Evolutionary conservation across 2,329 filamentous ascomycete species (phyloP), one percentile per base, ranked within the genome.

Genomic region (Colletotrichum melonis): DNA sequence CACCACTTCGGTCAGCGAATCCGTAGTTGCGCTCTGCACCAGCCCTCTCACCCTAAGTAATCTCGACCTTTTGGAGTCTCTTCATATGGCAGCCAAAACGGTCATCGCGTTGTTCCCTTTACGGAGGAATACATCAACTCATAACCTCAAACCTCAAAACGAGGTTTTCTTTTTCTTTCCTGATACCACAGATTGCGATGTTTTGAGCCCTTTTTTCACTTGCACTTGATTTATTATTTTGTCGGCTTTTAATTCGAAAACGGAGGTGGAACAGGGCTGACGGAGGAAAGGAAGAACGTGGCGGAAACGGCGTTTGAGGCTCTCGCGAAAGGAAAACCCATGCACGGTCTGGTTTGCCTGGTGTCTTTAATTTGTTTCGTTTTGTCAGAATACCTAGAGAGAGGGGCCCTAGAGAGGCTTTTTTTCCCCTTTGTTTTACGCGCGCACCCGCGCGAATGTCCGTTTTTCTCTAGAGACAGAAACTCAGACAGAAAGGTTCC

Each of bases 361-460:
- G 4, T 58, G 62, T 38, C 19, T 35, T 46, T 30, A 2, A 35
- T 12, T 35, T 35, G 32, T 35, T 35, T 35, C 8, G 32, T 67
- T 26, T 64, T 58, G 67, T 68, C 35, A 52, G 38, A 65, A 74
- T 74, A 74, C 69, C 58, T 65, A 71, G 49, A 63, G 57, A 54
- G 49, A 71, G 63, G 56, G 24, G 57, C 49, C 60, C 46, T 14
- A 52, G 46, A 49, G 28, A 63, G 58, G 64, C 68, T 49, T 67
- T 19, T 19, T 49, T 67, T 7, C 26, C 46, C 30, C 56, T 70
- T 46, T 56, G 4, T 32, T 49, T 55, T 52, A 22, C 32, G 46
- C 35, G 42, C 35, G 30, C 26, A 22, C 1, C 11, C 24, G 30
- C 14, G 28, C 49, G 5, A 42, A 42, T 19, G 38, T 42, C 38